These are phyloP conservation scores for Peronospora belbahrii DNA, from an alignment of 352 stramenopile species.

Conservation along the genomic window DNA sequence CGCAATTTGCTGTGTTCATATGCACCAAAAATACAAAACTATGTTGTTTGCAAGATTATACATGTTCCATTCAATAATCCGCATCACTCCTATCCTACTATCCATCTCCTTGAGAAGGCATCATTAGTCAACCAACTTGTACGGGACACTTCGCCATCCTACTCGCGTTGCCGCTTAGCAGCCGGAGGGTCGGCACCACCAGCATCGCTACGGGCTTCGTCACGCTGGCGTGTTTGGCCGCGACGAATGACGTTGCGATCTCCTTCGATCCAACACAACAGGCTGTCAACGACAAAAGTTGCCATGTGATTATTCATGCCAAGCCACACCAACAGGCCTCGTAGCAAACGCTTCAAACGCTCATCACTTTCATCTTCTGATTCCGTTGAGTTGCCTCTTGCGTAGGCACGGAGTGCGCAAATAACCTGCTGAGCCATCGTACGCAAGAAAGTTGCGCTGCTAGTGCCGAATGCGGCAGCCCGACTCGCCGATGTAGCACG, in stretches of 20 bases:
- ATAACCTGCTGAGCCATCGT: conserved; percentile 52
- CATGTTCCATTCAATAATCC: too few species aligned
- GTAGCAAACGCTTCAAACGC: conserved; percentile 30
- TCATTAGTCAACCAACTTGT: not conserved
- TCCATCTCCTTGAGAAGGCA: not conserved
- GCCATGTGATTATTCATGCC: conserved; percentile 37
- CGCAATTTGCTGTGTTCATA: too few species aligned
- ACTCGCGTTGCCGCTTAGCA: conserved; percentile 33
- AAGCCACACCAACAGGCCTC: conserved; percentile 29
- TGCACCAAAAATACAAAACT: too few species aligned
- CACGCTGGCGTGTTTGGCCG: conserved; percentile 17
- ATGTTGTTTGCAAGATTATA: too few species aligned
- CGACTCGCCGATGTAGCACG: conserved; percentile 54
- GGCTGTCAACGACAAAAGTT: conserved; percentile 36
- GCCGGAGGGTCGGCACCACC: conserved; percentile 5
- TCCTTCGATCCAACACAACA: conserved; percentile 29
- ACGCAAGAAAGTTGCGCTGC: conserved; percentile 38
- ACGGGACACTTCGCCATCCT: not conserved
- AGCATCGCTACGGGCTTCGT: conserved; percentile 3
- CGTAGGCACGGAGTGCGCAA: conserved; percentile 27
- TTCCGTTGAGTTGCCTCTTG: conserved; percentile 27
- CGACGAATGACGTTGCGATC: conserved; percentile 9
- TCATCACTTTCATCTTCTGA: conserved; percentile 20
- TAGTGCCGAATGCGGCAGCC: conserved; percentile 36
- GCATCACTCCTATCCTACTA: too few species aligned